A percentile compares a stretch with the other conserved stretches of the same genome.
Conservation (phyloP, 352 stramenopile species). For the Globisporangium lucens region DNA sequence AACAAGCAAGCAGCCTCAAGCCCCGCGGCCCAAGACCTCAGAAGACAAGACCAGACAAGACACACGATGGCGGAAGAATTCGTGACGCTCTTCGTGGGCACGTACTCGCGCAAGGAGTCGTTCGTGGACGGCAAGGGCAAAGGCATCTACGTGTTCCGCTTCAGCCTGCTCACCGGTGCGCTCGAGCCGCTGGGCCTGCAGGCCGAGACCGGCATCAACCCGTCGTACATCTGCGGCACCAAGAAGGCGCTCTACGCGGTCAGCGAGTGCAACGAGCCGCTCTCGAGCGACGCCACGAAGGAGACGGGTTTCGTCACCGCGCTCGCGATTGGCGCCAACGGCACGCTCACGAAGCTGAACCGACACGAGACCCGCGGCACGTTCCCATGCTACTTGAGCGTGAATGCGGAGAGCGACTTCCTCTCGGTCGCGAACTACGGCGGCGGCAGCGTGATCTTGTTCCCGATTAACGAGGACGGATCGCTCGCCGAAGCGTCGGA, state of each 20-base stretch:
- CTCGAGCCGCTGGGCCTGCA: constrained; percentile 46
- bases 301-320: constrained; percentile 60
- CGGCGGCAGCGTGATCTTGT: constrained; percentile 59
- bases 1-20: background rate
- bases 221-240: constrained; percentile 57
- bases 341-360: constrained; percentile 42
- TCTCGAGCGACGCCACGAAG: constrained; percentile 20
- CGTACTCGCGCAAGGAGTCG: constrained; percentile 78
- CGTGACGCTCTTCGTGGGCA: constrained; percentile 70
- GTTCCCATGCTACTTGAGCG: constrained; percentile 62
- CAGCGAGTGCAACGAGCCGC: constrained; percentile 65
- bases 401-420: constrained; percentile 47
- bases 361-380: constrained; percentile 48
- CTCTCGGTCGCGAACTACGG: constrained; percentile 74
- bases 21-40: background rate
- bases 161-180: constrained; percentile 48
- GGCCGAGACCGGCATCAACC: constrained; percentile 59
- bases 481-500: constrained; percentile 41
- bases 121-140: constrained; percentile 78
- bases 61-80: constrained; percentile 2
- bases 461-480: constrained; percentile 51
- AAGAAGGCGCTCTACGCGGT: constrained; percentile 49
- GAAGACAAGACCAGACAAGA: background rate
- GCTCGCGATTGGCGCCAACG: constrained; percentile 40
- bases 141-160: constrained; percentile 64